phyloP scores from a whole-genome alignment of 2,329 filamentous ascomycete species.

The Didymella arachidicola region DNA sequence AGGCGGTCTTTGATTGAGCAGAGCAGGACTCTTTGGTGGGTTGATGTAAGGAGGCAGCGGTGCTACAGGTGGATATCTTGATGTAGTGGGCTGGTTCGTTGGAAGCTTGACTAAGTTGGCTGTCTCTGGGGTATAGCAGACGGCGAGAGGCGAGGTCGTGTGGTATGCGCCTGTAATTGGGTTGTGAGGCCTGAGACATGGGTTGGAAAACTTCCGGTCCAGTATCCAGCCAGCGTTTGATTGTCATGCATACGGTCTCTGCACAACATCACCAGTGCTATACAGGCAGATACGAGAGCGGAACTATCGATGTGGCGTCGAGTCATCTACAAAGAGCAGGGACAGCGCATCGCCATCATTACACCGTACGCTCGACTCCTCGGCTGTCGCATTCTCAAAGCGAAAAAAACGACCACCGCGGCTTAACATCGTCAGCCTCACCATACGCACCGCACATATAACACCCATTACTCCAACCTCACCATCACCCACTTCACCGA shows the following conservation, averaged over 20 bases:
- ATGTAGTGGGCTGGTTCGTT: no score
- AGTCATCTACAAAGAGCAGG: background rate
- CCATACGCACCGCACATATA: background rate
- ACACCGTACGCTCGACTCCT: background rate
- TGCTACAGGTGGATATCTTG: no score
- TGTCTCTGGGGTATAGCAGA: no score
- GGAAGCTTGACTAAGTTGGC: no score
- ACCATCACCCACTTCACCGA: background rate
- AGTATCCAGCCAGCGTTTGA: background rate
- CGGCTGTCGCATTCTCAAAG: background rate
- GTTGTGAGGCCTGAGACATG: background rate
- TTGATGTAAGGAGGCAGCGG: no score
- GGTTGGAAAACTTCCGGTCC: background rate
- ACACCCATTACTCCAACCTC: background rate
- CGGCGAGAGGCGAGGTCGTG: no score
- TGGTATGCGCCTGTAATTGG: no score
- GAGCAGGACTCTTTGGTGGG: no score
- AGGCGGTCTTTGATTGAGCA: background rate
- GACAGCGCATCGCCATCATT: background rate
- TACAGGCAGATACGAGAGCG: background rate
- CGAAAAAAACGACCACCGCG: background rate
- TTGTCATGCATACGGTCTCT: background rate
- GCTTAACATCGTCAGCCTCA: background rate
- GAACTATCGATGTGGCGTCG: background rate
- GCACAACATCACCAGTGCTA: background rate